phyloP scores from a whole-genome alignment of 768 basidiomycete genomes.

The Lactarius pseudohatsudake region DNA sequence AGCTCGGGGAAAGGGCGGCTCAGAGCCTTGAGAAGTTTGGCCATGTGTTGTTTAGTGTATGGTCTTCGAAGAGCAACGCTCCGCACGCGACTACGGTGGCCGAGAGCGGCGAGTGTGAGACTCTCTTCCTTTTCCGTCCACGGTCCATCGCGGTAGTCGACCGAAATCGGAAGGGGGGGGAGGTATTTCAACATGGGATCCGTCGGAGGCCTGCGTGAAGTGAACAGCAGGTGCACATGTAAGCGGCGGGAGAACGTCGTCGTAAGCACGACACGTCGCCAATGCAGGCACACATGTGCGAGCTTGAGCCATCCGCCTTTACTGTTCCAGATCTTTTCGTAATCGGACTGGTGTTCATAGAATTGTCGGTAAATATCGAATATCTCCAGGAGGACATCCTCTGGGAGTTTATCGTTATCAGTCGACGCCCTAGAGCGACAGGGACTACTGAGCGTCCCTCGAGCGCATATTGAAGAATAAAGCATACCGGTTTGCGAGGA shows the following conservation, averaged over 20 bases:
- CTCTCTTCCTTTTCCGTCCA: neutral
- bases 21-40: neutral
- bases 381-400: constrained; percentile 7
- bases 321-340: neutral
- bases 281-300: constrained; percentile 8
- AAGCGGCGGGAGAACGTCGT: constrained; percentile 4
- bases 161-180: neutral
- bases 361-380: constrained; percentile 7
- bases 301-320: constrained; percentile 2
- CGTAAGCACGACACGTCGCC: constrained; percentile 14
- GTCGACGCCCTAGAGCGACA: neutral
- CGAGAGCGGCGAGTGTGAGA: neutral
- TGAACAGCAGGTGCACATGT: neutral
- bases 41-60: neutral
- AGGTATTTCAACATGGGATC: neutral
- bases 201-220: neutral
- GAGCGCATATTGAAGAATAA: neutral
- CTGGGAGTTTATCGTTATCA: neutral
- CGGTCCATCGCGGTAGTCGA: neutral
- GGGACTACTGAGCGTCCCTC: neutral
- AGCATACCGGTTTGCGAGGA: neutral
- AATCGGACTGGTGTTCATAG: neutral
- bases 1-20: neutral
- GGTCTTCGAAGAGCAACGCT: neutral
- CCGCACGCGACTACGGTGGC: neutral